A percentile compares a stretch with the other conserved stretches of the same genome.
These are phyloP conservation scores for Xylariales sp. DNA, from an alignment of 2,329 filamentous ascomycete genomes.

Conservation along the genomic window DNA sequence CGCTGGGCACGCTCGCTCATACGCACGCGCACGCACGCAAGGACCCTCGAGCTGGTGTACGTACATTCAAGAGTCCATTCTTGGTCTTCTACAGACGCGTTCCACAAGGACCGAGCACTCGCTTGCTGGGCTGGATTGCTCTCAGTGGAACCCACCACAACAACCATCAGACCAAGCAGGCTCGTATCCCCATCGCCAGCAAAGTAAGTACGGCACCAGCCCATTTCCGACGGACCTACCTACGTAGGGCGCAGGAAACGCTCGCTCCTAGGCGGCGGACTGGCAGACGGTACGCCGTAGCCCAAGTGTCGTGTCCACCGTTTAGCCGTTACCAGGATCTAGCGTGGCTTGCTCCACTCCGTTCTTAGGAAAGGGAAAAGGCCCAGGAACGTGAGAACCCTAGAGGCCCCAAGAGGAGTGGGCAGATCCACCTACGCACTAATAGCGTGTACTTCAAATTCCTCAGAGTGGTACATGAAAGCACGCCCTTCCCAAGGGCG, in stretches of 20 bases:
- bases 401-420: background rate
- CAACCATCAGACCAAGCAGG: too few relatives aligned
- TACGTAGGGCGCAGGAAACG: too few relatives aligned
- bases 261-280: background rate
- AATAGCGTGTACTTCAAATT: background rate
- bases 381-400: background rate
- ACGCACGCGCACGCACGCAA: background rate
- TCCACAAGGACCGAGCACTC: slow-evolving; percentile 4
- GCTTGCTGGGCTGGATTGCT: too few relatives aligned
- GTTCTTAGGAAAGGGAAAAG: background rate
- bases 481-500: too few relatives aligned
- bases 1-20: background rate
- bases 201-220: too few relatives aligned
- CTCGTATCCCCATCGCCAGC: too few relatives aligned
- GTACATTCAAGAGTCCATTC: background rate
- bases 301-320: too few relatives aligned
- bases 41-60: too few relatives aligned
- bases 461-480: background rate
- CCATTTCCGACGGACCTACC: too few relatives aligned
- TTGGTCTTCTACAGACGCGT: background rate
- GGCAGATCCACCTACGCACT: background rate
- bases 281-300: too few relatives aligned
- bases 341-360: background rate
- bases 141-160: too few relatives aligned
- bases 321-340: too few relatives aligned